Percentiles rank a stretch among this genome's conserved stretches.
Conservation (phyloP, 2,329 filamentous ascomycete genomes). For the Pseudodiploospora longispora region DNA sequence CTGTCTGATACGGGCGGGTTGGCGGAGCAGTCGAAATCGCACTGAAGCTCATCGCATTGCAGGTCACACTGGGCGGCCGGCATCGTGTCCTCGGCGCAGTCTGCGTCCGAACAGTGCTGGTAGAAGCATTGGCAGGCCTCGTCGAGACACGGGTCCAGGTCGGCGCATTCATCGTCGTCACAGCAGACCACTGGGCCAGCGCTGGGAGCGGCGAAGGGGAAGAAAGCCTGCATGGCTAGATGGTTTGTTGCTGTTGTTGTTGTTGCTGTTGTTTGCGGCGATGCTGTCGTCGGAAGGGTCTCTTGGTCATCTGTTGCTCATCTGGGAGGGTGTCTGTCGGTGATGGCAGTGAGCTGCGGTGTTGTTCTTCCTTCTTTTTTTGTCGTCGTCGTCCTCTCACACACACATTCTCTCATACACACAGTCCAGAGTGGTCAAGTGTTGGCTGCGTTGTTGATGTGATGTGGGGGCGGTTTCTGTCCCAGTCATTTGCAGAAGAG, state of each 20-base stretch:
- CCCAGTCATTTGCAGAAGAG: no score
- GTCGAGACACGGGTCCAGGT: conserved; percentile 14
- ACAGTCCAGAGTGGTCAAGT: no score
- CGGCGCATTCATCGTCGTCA: conserved; percentile 25
- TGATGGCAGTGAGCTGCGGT: no score
- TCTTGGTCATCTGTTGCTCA: no score
- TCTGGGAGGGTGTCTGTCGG: no score
- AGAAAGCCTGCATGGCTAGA: conserved; percentile 13
- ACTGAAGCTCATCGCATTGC: no score
- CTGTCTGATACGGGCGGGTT: conserved; percentile 11
- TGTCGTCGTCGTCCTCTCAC: no score
- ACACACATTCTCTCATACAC: no score
- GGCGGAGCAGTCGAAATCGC: background rate
- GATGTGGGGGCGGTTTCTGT: no score
- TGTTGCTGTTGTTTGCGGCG: background rate
- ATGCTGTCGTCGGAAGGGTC: background rate
- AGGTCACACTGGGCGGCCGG: background rate
- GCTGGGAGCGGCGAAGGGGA: conserved; percentile 1
- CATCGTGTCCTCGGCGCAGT: conserved; percentile 21
- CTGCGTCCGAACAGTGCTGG: conserved; percentile 26
- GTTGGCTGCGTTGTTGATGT: no score
- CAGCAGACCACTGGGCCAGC: conserved; percentile 25
- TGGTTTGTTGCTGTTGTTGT: background rate
- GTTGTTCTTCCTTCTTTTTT: no score
- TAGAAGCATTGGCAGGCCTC: conserved; percentile 28